Conservation (phyloP, 176 grass and related monocot genomes). For the Paspalum notatum region DNA sequence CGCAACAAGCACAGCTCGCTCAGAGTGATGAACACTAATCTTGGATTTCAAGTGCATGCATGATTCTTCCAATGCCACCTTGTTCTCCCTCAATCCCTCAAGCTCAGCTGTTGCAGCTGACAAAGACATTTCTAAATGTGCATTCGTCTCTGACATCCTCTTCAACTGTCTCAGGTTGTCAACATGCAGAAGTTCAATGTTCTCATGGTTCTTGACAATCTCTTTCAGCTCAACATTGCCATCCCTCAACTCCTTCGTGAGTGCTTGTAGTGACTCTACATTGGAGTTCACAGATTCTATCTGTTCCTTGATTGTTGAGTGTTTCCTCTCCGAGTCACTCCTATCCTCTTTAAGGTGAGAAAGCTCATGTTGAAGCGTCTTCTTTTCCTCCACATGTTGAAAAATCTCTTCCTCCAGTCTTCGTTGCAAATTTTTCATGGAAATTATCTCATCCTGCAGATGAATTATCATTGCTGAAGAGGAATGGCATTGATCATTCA, state of each 20-base stretch:
- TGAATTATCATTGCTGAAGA: slow-evolving; percentile 69
- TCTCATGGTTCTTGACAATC: slow-evolving; percentile 72
- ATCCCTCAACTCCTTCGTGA: slow-evolving; percentile 71
- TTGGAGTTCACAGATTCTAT: slow-evolving; percentile 71
- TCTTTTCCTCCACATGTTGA: slow-evolving; percentile 63
- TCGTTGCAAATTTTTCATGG: slow-evolving; percentile 57
- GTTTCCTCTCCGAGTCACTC: slow-evolving; percentile 68
- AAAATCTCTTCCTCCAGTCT: slow-evolving; percentile 67
- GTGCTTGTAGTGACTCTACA: slow-evolving; percentile 64
- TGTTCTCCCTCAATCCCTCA: slow-evolving; percentile 58
- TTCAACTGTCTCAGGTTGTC: slow-evolving; percentile 67
- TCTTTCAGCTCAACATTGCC: slow-evolving; percentile 83
- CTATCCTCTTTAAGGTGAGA: slow-evolving; percentile 65
- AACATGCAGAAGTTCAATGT: slow-evolving; percentile 44
- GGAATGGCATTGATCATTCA: slow-evolving; percentile 62
- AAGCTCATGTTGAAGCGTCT: slow-evolving; percentile 68
- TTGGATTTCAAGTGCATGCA: slow-evolving; percentile 58
- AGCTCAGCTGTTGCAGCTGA: slow-evolving; percentile 62
- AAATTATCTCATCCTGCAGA: slow-evolving; percentile 91
- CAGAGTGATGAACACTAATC: slow-evolving; percentile 54
- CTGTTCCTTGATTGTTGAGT: slow-evolving; percentile 66
- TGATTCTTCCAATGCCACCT: slow-evolving; percentile 61
- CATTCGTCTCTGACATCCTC: slow-evolving; percentile 67
- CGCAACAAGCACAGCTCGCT: slow-evolving; percentile 55
- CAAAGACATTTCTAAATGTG: slow-evolving; percentile 68